phyloP scores from a whole-genome alignment of 148 eudicot species.

The Camellia sinensis region DNA sequence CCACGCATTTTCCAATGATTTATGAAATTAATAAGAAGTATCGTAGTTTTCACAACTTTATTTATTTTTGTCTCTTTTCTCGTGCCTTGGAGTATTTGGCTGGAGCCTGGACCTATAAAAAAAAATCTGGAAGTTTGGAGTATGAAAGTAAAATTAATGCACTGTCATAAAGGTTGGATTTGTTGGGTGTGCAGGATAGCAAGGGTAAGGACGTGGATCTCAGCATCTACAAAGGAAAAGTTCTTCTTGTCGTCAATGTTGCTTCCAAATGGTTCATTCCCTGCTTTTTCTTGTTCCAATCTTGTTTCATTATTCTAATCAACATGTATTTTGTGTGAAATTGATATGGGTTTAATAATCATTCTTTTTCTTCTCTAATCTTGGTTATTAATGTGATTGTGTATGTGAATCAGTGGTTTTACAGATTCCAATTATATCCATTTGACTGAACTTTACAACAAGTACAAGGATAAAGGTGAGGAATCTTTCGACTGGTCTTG shows the following conservation, averaged over 20 bases:
- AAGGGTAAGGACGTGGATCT: conserved; percentile 69
- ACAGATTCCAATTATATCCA: conserved; percentile 75
- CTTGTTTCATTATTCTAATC: not conserved
- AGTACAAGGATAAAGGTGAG: conserved; percentile 68
- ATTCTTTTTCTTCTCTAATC: conserved; percentile 5
- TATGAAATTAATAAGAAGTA: too few species aligned
- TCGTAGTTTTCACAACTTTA: too few species aligned
- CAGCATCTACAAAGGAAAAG: conserved; percentile 75
- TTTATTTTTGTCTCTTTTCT: too few species aligned
- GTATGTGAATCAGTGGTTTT: conserved; percentile 51
- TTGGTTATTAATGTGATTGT: not conserved
- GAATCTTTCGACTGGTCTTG: not conserved
- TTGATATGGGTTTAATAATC: not conserved
- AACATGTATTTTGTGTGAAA: not conserved
- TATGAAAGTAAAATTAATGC: too few species aligned
- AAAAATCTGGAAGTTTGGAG: too few species aligned
- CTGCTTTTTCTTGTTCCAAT: not conserved
- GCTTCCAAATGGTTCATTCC: conserved; percentile 79
- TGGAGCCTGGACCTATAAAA: too few species aligned
- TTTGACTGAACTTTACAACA: conserved; percentile 66
- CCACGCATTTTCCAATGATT: too few species aligned
- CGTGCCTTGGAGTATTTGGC: too few species aligned
- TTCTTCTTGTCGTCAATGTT: conserved; percentile 82
- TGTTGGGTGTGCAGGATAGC: conserved; percentile 43
- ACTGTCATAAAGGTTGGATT: not conserved